These are phyloP conservation scores for Arthrinium puccinioides DNA, from an alignment of 2,329 filamentous ascomycete species.

Conservation along the genomic window DNA sequence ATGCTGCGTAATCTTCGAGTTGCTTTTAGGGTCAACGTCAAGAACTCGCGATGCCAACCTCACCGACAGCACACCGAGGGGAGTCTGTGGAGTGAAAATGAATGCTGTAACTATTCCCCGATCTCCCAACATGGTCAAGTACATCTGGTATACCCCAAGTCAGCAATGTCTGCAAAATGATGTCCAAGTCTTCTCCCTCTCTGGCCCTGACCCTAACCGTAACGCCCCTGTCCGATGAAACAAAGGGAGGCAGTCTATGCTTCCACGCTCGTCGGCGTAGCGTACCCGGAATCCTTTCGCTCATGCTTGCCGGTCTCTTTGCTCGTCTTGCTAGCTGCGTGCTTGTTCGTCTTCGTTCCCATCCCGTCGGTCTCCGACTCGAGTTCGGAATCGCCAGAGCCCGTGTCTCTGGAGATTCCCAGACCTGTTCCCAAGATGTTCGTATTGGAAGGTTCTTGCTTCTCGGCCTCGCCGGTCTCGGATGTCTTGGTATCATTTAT, in stretches of 20 bases:
- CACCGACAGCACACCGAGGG: too few species aligned
- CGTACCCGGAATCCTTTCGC: slow-evolving; percentile 7
- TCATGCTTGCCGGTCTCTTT: not conserved
- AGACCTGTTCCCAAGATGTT: not conserved
- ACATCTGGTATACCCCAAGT: too few species aligned
- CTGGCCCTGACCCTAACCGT: too few species aligned
- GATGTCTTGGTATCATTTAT: slow-evolving; percentile 27
- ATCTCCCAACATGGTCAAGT: too few species aligned
- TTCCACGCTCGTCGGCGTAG: slow-evolving; percentile 4
- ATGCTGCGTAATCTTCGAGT: too few species aligned
- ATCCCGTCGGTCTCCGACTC: not conserved
- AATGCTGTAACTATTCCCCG: too few species aligned
- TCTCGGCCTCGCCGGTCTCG: slow-evolving; percentile 18
- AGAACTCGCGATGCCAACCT: too few species aligned
- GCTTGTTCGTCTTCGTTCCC: not conserved
- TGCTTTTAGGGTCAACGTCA: too few species aligned
- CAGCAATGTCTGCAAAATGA: too few species aligned
- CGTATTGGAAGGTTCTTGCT: slow-evolving; percentile 4
- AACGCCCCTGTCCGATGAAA: too few species aligned
- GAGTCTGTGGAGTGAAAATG: too few species aligned
- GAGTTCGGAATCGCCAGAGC: not conserved
- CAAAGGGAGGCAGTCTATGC: slow-evolving; percentile 1
- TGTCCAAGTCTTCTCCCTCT: too few species aligned
- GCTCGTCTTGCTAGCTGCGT: not conserved
- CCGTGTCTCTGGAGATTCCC: not conserved